phyloP scores from a whole-genome alignment of 202 grass and related monocot species.

The Schoenoplectus triqueter region DNA sequence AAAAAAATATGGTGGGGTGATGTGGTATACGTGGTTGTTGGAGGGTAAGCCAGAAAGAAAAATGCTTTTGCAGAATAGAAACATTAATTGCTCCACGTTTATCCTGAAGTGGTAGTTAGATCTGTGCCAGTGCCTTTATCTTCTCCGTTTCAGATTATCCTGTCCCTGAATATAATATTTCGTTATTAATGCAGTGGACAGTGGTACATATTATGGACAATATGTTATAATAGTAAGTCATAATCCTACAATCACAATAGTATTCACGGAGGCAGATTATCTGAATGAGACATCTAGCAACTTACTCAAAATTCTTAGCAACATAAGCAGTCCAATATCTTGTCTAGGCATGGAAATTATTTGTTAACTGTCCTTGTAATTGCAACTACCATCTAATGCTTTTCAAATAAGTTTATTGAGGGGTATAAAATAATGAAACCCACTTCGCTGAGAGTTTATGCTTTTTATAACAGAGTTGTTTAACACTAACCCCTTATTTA shows the following conservation, averaged over 20 bases:
- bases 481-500: background rate
- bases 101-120: background rate
- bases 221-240: background rate
- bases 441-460: background rate
- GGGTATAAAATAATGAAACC: background rate
- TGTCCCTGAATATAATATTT: background rate
- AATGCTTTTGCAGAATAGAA: background rate
- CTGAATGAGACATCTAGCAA: background rate
- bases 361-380: background rate
- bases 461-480: background rate
- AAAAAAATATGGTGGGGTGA: background rate
- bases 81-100: background rate
- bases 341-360: background rate
- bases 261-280: background rate
- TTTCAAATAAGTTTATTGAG: background rate
- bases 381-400: background rate
- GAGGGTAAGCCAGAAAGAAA: background rate
- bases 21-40: background rate
- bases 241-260: background rate
- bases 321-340: background rate
- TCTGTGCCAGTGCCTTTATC: conserved; percentile 8
- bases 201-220: background rate
- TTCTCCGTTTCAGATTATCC: background rate
- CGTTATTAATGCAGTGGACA: background rate
- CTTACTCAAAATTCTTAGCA: background rate